phyloP scores from a whole-genome alignment of 2,329 filamentous ascomycete species.

The Sarocladium brachiariae region DNA sequence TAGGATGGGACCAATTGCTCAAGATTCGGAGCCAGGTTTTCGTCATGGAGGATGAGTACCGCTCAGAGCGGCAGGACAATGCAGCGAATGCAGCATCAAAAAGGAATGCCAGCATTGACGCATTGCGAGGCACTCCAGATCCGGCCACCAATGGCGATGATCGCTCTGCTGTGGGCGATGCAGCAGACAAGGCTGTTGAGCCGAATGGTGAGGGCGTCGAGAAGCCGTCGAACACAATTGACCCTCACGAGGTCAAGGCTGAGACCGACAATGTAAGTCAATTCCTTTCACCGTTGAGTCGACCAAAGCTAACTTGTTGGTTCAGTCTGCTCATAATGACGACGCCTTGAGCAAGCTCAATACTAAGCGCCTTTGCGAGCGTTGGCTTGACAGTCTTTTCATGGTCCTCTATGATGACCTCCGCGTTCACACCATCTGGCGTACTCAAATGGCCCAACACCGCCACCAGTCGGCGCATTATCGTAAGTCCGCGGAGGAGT shows the following conservation, averaged over 20 bases:
- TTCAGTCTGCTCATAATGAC: slow-evolving; percentile 58
- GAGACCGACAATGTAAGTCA: slow-evolving; percentile 63
- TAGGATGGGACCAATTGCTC: slow-evolving; percentile 94
- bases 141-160: slow-evolving; percentile 43
- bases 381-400: slow-evolving; percentile 97
- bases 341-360: slow-evolving; percentile 83
- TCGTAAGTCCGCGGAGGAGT: slow-evolving; percentile 94
- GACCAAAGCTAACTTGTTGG: not conserved
- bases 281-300: slow-evolving; percentile 12
- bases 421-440: slow-evolving; percentile 98
- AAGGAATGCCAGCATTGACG: slow-evolving; percentile 73
- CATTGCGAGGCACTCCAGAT: slow-evolving; percentile 64
- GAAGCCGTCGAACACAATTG: slow-evolving; percentile 72
- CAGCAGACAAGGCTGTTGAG: slow-evolving; percentile 19
- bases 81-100: slow-evolving; percentile 41
- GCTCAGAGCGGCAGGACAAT: slow-evolving; percentile 71
- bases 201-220: slow-evolving; percentile 50
- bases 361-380: slow-evolving; percentile 93
- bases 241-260: slow-evolving; percentile 69
- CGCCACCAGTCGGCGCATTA: slow-evolving; percentile 90
- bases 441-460: slow-evolving; percentile 95
- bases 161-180: slow-evolving; percentile 29
- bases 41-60: slow-evolving; percentile 99
- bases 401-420: slow-evolving; percentile 99
- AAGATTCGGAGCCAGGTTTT: slow-evolving; percentile 96